Base-by-base conservation (phyloP, 805 yeast species). In the Soucietia sequanensis region DNA sequence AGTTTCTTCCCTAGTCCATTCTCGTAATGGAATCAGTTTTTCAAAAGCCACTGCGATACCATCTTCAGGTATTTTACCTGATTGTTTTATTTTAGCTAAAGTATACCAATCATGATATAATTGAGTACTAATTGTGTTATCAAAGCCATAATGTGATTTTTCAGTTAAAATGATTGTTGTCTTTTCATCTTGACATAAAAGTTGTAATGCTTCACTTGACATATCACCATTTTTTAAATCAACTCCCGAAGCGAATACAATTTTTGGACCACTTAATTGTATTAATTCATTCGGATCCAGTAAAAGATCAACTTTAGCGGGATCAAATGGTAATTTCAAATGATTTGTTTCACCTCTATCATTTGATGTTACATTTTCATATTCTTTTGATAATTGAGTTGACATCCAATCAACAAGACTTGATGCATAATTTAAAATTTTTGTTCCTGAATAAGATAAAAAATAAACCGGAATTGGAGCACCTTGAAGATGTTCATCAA, bases 401-500 rank as follows among this genome's bases (percentile, higher is more conserved):
- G 95, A 80, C 89, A 93, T 84, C 98, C 98, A 93, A 63, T 93
- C 99, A 19, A 91, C 62, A 82, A 93, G 84, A 37, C 89, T 84
- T 10, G 87, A 77, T 0, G 97, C 96, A 52, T 84, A 87, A 17
- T 83, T 75, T 37, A 93, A 58, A 4, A 83, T 72, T 50, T 91
- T 80, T 3, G 88, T 78, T 17, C 93, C 95, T 0, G 89, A 80
- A 48, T 79, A 81, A 3, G 95, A 79, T n/a, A 85, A 62, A 38
- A 88, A 70, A 22, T 85, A 65, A 7, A 93, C 80, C 0, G 96
- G 96, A 9, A 81, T 74, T 8, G 79, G 75, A 18, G 72, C 67
- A 24, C 73, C 71, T 43, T 63, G 63, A 41, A 86, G 63, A 49
- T 76, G 83, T 19, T 76, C 78, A 50, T 85, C 95, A n/a, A 87